Base-by-base conservation (phyloP, 805 yeast genomes). In the Pichia membranifaciens region DNA sequence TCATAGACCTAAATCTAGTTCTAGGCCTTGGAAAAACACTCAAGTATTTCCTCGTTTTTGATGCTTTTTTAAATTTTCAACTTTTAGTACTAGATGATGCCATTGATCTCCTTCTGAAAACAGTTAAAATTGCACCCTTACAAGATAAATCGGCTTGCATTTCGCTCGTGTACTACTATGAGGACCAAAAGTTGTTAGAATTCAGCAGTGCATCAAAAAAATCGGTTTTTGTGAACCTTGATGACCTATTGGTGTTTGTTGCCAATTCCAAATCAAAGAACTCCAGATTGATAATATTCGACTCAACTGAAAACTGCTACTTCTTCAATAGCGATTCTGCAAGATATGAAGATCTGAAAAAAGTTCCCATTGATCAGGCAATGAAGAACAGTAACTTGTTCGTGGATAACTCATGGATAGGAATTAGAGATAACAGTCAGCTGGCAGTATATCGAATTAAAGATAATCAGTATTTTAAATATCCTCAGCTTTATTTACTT, bases 11-110 rank as follows among this genome's bases (percentile, higher is more conserved):
- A 16, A 44, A 39, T 21, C 38, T 51, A 12, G 42, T 54, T 13
- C 35, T 56, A 3, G 35, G 48, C 38, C 42, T 43, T 16, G 41
- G 39, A 15, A 13, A 37, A 2, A 17, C 42, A 10, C 31, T 22
- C 7, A 39, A 54, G 15, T 39, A 45, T 34, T 31, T 49, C n/a
- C 25, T 57, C 7, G 16, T 52, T 3, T 33, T 57, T 35, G 51
- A 49, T 35, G 23, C 48, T 5, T n/a, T 38, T 5, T 35, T 51
- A 13, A 48, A 35, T 9, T 45, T 41, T 20, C 33, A 50, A 17
- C 4, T 54, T 4, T 40, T 50, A 17, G 48, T 43, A 22, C 28
- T 54, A 5, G 31, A 36, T 15, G 20, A 20, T 5, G 15, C 21
- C 12, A 5, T 28, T 13, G 6, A 35, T 7, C 16, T 10, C n/a